These are phyloP conservation scores for Hibiscus syriacus DNA, from an alignment of 345 rosid genomes.

Conservation along the genomic window DNA sequence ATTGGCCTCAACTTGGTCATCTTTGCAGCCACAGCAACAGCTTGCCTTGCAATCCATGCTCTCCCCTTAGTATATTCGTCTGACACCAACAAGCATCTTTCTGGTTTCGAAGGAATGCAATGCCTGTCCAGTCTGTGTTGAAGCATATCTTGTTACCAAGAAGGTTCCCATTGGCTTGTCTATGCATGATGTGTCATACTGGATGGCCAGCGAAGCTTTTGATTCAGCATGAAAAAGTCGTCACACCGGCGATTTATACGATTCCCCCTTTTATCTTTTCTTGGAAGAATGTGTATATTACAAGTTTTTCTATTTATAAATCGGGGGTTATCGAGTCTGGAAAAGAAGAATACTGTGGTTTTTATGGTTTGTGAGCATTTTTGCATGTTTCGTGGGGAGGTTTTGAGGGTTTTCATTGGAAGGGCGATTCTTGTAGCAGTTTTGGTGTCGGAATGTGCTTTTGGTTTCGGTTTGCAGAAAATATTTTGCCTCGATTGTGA, in stretches of 20 bases:
- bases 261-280: not conserved
- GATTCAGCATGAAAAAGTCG: conserved; percentile 28
- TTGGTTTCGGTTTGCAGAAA: conserved; percentile 4
- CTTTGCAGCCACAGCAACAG: conserved; percentile 93
- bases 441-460: conserved; percentile 35
- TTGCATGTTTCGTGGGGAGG: conserved; percentile 10
- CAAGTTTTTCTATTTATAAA: conserved; percentile 14
- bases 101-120: conserved; percentile 15
- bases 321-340: conserved; percentile 11
- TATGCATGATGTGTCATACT: conserved; percentile 30
- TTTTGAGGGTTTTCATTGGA: conserved; percentile 21
- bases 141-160: conserved; percentile 34
- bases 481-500: conserved; percentile 18
- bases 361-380: conserved; percentile 15
- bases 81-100: not conserved
- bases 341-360: conserved; percentile 14
- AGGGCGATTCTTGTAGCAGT: conserved; percentile 42
- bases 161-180: conserved; percentile 22
- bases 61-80: conserved; percentile 34
- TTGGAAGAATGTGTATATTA: conserved; percentile 47
- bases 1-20: conserved; percentile 82
- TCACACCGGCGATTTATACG: conserved; percentile 21
- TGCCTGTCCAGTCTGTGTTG: conserved; percentile 20
- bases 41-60: conserved; percentile 89
- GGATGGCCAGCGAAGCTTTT: conserved; percentile 20